Evolutionary conservation across 805 yeast species (phyloP).

Genomic region (Zygoascus tannicola): DNA sequence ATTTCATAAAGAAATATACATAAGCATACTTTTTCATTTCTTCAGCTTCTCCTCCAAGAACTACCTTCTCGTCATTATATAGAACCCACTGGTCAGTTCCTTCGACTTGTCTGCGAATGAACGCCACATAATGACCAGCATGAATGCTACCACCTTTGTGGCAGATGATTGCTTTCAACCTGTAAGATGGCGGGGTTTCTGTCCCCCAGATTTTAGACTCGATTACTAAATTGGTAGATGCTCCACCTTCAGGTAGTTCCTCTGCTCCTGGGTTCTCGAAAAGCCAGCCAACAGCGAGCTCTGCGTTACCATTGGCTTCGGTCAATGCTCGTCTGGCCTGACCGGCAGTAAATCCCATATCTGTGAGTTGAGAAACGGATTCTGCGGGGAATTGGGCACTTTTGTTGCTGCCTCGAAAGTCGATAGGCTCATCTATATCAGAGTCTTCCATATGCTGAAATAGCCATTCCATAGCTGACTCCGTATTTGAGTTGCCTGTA

Average conservation of each 20-base stretch:
- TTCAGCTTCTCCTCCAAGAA: slow-evolving; percentile 34
- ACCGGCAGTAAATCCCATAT: slow-evolving; percentile 70
- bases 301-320: slow-evolving; percentile 50
- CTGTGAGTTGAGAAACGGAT: slow-evolving; percentile 37
- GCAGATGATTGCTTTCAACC: slow-evolving; percentile 59
- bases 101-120: slow-evolving; percentile 39
- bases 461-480: slow-evolving; percentile 83
- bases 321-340: slow-evolving; percentile 67
- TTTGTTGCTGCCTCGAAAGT: slow-evolving; percentile 17
- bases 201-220: slow-evolving; percentile 16
- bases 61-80: slow-evolving; percentile 86
- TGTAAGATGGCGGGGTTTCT: slow-evolving; percentile 33
- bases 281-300: slow-evolving; percentile 85
- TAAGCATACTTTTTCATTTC: slow-evolving; percentile 43
- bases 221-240: slow-evolving; percentile 7
- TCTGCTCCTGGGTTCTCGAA: slow-evolving; percentile 49
- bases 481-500: slow-evolving; percentile 58
- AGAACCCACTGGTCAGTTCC: slow-evolving; percentile 54
- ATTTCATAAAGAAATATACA: slow-evolving; percentile 34
- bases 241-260: slow-evolving; percentile 54
- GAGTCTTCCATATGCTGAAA: slow-evolving; percentile 83
- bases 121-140: slow-evolving; percentile 87
- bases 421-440: slow-evolving; percentile 59
- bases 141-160: slow-evolving; percentile 87
- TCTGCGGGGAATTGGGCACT: slow-evolving; percentile 4